Percentiles rank a stretch among this genome's conserved stretches.
Conservation (phyloP, 2,329 filamentous ascomycete species). For the Pseudogymnoascus sp. region DNA sequence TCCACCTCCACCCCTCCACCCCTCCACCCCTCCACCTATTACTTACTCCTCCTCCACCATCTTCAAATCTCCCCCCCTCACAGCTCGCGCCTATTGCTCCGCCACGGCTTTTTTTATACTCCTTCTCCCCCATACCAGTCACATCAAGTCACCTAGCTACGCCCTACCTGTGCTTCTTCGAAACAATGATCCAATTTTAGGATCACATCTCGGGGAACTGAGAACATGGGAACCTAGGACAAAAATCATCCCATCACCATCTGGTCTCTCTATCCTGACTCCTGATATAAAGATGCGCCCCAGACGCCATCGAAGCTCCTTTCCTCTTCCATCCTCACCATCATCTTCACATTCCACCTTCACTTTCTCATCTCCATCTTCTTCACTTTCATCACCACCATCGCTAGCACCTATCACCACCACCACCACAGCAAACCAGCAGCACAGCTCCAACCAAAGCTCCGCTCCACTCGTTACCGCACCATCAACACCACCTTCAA, state of each 20-base stretch:
- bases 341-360: slow-evolving; percentile 17
- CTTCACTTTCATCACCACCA: background rate
- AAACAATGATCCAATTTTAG: background rate
- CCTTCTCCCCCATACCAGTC: background rate
- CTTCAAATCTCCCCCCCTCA: background rate
- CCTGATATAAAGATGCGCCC: background rate
- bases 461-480: background rate
- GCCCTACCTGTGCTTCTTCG: background rate
- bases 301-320: background rate
- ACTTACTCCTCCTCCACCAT: background rate
- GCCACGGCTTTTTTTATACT: background rate
- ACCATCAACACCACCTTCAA: background rate
- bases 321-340: background rate
- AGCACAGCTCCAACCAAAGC: background rate
- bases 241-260: background rate
- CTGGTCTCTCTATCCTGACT: background rate
- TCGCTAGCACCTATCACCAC: background rate
- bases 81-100: background rate
- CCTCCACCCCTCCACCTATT: background rate
- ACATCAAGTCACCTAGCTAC: background rate
- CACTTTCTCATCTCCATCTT: slow-evolving; percentile 3
- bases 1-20: background rate
- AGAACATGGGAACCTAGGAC: background rate
- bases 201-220: background rate
- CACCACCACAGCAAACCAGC: background rate